Evolutionary conservation across 129 eudicot genomes (phyloP), one percentile per base, ranked within the genome.

Genomic region (Lactuca saligna): DNA sequence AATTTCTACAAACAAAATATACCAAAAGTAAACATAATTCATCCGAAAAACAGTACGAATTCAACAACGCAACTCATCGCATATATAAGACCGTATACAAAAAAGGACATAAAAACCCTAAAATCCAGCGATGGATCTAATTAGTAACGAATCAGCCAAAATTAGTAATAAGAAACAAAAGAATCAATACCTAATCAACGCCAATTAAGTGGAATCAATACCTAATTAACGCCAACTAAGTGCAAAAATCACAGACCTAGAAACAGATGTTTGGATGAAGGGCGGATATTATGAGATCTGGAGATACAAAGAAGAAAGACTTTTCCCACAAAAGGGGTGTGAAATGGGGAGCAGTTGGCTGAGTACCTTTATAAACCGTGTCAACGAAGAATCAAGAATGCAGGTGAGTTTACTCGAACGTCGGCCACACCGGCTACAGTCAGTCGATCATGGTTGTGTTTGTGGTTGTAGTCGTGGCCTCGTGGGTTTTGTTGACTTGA

Each of bases 231-330:
- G 35, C 29, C 12, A 74, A 55, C 13, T 65, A 16, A 15, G 44
- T 25, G 3, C 35, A 63, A 8, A 31, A 42, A 13, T 67, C 51
- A 53, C 44, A 60, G 67, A 75, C 75, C 80, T 75, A 8, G 49
- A 75, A 68, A 8, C 14, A 48, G 42, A 10, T 35, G 69, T 29
- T 39, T 17, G 20, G 55, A 17, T 31, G 57, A 34, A 73, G 1
- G 33, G 39, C 3, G 6, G 32, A 15, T 20, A 61, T 6, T n/a
- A n/a, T 38, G 58, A 73, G 65, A 70, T 58, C 59, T 33, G 13
- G 12, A 59, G 72, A 55, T 5, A 33, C 3, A 20, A 32, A 75
- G 41, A 74, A 29, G 61, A 13, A 39, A 46, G 14, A 14, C 7
- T 42, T 33, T 14, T 34, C 20, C 7, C 11, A 49, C 13, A 17